phyloP scores from a whole-genome alignment of 768 basidiomycete species.

The Atractiella rhizophila region DNA sequence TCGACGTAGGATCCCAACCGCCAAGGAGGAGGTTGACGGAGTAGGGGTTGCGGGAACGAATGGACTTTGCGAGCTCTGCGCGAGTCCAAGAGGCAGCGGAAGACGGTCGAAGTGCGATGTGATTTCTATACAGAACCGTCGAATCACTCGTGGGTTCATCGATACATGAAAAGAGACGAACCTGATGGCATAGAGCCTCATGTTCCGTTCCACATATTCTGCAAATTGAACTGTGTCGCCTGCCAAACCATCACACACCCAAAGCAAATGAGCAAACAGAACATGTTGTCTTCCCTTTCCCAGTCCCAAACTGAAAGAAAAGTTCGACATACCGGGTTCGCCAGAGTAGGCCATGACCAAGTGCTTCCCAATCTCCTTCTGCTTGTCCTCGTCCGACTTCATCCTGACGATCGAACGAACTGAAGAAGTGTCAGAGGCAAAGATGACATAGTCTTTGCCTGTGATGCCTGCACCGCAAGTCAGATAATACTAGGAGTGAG shows the following conservation, averaged over 20 bases:
- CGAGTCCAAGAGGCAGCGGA: conserved; percentile 92
- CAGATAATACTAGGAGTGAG: conserved; percentile 29
- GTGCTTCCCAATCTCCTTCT: conserved; percentile 69
- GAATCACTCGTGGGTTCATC: background rate
- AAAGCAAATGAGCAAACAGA: background rate
- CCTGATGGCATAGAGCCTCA: conserved; percentile 86
- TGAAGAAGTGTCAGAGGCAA: conserved; percentile 74
- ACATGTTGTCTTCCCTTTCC: background rate
- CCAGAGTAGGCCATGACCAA: conserved; percentile 86
- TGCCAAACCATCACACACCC: conserved; percentile 17
- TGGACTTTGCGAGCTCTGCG: conserved; percentile 57
- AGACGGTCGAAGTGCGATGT: conserved; percentile 62
- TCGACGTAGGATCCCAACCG: conserved; percentile 54
- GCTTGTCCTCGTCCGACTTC: conserved; percentile 92
- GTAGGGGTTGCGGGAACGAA: conserved; percentile 70
- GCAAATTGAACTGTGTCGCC: conserved; percentile 94
- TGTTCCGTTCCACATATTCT: conserved; percentile 84
- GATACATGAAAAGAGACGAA: conserved; percentile 16
- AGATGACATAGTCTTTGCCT: conserved; percentile 76
- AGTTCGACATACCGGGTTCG: conserved; percentile 43
- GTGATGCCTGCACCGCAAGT: conserved; percentile 66
- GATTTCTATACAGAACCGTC: conserved; percentile 32
- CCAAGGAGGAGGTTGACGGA: conserved; percentile 76
- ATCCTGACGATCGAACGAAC: conserved; percentile 87
- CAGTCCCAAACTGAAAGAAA: conserved; percentile 1